phyloP scores from a whole-genome alignment of 345 rosid genomes.

The Rhodomyrtus tomentosa region DNA sequence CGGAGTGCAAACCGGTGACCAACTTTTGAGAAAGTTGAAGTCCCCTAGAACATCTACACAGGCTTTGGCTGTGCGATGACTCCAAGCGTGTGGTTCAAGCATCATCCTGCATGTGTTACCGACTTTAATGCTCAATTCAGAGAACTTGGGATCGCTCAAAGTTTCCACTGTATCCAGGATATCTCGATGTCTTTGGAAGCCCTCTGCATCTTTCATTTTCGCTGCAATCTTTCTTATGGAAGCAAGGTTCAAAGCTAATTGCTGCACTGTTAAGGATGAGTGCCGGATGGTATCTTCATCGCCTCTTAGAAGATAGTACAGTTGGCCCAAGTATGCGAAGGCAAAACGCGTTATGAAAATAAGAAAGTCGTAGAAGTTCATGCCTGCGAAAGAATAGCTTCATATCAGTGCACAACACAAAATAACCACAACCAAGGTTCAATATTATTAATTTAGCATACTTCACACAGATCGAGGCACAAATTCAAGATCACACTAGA shows the following conservation, averaged over 20 bases:
- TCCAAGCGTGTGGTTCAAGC: conserved; percentile 20
- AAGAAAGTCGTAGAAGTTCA: conserved; percentile 73
- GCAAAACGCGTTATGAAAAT: conserved; percentile 48
- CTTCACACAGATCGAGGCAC: background rate
- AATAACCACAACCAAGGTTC: background rate
- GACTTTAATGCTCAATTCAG: conserved; percentile 27
- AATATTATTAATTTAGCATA: background rate
- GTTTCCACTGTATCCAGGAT: conserved; percentile 29
- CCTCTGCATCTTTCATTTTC: conserved; percentile 40
- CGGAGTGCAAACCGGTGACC: conserved; percentile 25
- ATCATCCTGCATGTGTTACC: conserved; percentile 33
- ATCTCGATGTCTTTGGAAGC: conserved; percentile 16
- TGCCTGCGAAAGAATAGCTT: conserved; percentile 38
- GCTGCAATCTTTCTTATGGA: conserved; percentile 26
- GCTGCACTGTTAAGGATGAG: conserved; percentile 23
- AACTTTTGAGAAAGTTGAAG: background rate
- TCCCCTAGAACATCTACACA: conserved; percentile 13
- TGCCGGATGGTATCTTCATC: conserved; percentile 7
- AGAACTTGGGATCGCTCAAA: conserved; percentile 39
- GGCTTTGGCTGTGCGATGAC: conserved; percentile 11
- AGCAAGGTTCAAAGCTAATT: conserved; percentile 38
- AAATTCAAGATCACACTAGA: background rate
- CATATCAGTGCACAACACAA: background rate
- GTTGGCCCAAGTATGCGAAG: conserved; percentile 39
- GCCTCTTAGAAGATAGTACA: conserved; percentile 9